A percentile compares a stretch with the other conserved stretches of the same genome.
Evolutionary conservation across 1,284 basidiomycete genomes (phyloP).

Genomic region (Moesziomyces parantarcticus): DNA sequence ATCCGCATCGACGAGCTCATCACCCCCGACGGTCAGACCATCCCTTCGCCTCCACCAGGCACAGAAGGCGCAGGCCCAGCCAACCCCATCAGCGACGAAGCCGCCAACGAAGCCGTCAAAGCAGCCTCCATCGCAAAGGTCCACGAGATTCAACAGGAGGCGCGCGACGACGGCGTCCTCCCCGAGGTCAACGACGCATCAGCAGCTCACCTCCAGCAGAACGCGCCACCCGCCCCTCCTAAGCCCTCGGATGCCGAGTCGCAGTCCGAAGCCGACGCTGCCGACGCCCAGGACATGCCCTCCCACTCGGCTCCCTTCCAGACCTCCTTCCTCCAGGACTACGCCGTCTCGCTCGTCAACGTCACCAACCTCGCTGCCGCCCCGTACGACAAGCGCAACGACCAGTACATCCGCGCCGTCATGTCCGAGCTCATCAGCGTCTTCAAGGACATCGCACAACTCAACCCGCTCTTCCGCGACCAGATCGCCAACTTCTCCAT

Average conservation of each 20-base stretch:
- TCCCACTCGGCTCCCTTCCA: constrained; percentile 73
- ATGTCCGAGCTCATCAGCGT: constrained; percentile 96
- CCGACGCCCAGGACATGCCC: constrained; percentile 44
- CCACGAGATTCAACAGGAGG: constrained; percentile 54
- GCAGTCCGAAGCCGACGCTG: constrained; percentile 4
- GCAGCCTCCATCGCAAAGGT: constrained; percentile 40
- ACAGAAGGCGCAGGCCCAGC: constrained; percentile 47
- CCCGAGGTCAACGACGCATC: constrained; percentile 49
- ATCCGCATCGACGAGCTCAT: constrained; percentile 87
- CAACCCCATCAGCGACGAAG: constrained; percentile 51
- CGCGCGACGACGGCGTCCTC: constrained; percentile 39
- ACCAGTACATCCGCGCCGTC: constrained; percentile 84
- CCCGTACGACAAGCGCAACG: constrained; percentile 83
- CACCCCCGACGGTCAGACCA: constrained; percentile 52
- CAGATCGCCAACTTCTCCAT: constrained; percentile 97
- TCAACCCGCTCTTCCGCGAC: constrained; percentile 97
- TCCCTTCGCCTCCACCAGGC: constrained; percentile 47
- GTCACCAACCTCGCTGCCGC: constrained; percentile 83
- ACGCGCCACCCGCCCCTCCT: constrained; percentile 25
- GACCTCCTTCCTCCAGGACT: constrained; percentile 89
- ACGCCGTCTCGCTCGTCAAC: constrained; percentile 88
- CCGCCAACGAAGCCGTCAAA: constrained; percentile 48
- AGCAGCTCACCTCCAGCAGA: constrained; percentile 31
- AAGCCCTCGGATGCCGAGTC: constrained; percentile 13
- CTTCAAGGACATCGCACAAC: constrained; percentile 97